Evolutionary conservation across 2,329 filamentous ascomycete species (phyloP).

Genomic region (Diplodia sapinea): DNA sequence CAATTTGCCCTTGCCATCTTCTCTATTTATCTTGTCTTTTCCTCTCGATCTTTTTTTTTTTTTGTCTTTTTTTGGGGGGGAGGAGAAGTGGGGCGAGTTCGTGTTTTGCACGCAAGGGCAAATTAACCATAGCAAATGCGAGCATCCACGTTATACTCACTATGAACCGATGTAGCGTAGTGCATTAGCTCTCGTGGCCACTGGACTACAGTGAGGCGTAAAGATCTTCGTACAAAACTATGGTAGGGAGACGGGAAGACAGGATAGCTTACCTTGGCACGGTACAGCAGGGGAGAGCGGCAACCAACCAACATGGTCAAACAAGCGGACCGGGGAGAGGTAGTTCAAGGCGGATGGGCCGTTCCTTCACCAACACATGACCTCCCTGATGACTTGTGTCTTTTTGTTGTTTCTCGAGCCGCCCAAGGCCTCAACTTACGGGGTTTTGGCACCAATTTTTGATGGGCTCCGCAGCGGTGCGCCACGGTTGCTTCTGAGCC

Average conservation of each 20-base stretch:
- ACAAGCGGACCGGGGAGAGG: neutral
- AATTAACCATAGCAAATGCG: neutral
- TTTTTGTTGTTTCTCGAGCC: neutral
- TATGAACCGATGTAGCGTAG: neutral
- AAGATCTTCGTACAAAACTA: neutral
- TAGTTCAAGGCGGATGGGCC: neutral
- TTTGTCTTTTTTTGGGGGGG: no score
- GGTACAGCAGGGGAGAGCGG: neutral
- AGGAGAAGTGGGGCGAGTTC: no score
- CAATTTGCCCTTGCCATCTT: no score
- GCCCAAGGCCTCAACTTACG: neutral
- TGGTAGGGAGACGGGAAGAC: neutral
- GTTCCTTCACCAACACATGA: neutral
- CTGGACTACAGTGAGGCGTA: neutral
- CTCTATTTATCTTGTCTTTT: no score
- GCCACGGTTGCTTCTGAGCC: neutral
- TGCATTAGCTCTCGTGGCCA: neutral
- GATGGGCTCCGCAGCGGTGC: neutral
- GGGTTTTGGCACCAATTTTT: neutral
- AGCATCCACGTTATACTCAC: neutral
- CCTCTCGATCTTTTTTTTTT: no score
- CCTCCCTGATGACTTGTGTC: neutral
- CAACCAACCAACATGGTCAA: neutral
- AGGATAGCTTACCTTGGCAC: neutral
- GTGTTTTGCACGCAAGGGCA: no score